Conservation (phyloP, 2,329 filamentous ascomycete species). For the Stenocarpella maydis region DNA sequence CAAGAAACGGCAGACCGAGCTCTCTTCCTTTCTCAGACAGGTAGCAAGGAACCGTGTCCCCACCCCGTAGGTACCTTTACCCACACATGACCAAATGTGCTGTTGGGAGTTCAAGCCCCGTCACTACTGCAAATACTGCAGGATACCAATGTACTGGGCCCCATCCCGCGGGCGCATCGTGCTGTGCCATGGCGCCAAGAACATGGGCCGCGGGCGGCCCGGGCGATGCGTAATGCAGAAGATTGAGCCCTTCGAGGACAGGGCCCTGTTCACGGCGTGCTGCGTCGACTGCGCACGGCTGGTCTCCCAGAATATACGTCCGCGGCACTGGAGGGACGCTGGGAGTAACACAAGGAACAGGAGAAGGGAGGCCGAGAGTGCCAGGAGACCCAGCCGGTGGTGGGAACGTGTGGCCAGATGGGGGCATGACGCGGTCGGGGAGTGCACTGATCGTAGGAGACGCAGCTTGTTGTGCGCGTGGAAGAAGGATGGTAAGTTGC, state of each 20-base stretch:
- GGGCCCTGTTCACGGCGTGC: slow-evolving; percentile 15
- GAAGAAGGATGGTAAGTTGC: background rate
- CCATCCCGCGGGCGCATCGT: background rate
- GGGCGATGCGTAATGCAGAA: slow-evolving; percentile 10
- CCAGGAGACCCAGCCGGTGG: background rate
- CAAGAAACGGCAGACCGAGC: background rate
- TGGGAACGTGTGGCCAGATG: background rate
- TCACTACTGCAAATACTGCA: slow-evolving; percentile 19
- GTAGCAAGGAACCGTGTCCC: background rate
- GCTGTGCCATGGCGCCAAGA: slow-evolving; percentile 22
- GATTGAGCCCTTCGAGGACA: background rate
- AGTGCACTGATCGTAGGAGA: background rate
- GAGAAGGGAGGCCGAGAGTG: background rate
- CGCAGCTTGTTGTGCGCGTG: background rate
- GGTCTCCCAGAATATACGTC: background rate
- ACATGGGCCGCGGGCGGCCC: background rate
- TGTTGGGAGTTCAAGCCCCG: slow-evolving; percentile 15
- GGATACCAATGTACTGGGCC: slow-evolving; percentile 7
- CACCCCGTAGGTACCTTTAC: background rate
- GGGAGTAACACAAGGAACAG: background rate
- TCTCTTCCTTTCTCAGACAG: background rate
- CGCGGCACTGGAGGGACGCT: background rate
- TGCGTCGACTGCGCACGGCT: slow-evolving; percentile 14
- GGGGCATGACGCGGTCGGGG: background rate
- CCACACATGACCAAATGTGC: slow-evolving; percentile 18